Evolutionary conservation across 371 early-diverging fungal species (phyloP).

Genomic region (Chytridium lagenaria): DNA sequence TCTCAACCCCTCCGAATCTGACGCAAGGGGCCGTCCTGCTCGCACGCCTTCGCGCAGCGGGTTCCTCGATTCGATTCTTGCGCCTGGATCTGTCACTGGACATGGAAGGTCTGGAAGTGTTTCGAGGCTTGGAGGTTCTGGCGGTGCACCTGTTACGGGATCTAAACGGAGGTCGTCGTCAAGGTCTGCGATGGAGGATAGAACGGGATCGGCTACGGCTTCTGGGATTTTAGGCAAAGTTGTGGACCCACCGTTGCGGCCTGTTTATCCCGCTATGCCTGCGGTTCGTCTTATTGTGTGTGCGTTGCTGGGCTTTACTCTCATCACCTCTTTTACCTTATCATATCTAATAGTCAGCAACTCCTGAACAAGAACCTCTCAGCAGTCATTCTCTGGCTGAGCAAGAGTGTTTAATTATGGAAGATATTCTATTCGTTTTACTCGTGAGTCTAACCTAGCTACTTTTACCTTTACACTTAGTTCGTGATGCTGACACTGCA

Average conservation of each 20-base stretch:
- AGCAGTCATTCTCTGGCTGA: slow-evolving; percentile 26
- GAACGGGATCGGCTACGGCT: not conserved
- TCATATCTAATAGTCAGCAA: not conserved
- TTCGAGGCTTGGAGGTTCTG: too few species aligned
- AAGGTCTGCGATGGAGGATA: not conserved
- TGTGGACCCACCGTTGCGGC: not conserved
- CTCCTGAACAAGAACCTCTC: slow-evolving; percentile 15
- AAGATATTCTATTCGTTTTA: slow-evolving; percentile 86
- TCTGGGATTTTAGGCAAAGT: too few species aligned
- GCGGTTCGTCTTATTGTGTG: not conserved
- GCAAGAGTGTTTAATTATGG: slow-evolving; percentile 85
- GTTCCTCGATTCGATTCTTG: too few species aligned
- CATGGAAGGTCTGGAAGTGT: not conserved
- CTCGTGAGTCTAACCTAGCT: slow-evolving; percentile 60
- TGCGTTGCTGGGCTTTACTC: not conserved
- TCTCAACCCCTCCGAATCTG: not conserved
- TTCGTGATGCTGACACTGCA: not conserved
- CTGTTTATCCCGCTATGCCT: not conserved
- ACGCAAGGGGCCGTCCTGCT: too few species aligned
- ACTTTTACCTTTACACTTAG: not conserved
- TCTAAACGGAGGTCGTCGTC: not conserved
- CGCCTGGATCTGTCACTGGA: too few species aligned
- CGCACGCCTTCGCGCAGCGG: too few species aligned
- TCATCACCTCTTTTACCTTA: not conserved
- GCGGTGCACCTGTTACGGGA: not conserved